Evolutionary conservation across 108 stramenopile species (phyloP).

Genomic region (Discostella pseudostelligera): DNA sequence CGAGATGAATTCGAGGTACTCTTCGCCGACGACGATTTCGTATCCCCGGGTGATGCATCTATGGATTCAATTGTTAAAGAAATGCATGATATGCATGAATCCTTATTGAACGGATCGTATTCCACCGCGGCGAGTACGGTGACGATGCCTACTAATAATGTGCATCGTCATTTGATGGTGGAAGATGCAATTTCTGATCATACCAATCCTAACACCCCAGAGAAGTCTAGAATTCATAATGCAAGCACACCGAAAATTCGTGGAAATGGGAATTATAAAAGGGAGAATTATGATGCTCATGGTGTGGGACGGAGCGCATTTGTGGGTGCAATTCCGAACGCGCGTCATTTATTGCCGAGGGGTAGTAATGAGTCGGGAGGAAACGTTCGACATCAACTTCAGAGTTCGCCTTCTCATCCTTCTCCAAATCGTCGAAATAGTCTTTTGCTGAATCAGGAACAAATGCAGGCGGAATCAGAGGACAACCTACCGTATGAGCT

Average conservation of each 20-base stretch:
- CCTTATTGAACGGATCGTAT: neutral
- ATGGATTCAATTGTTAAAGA: slow-evolving; percentile 10
- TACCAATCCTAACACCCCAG: neutral
- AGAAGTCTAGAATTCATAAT: slow-evolving; percentile 21
- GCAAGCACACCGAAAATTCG: slow-evolving; percentile 42
- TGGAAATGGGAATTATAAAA: slow-evolving; percentile 19
- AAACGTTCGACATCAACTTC: neutral
- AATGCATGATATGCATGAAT: neutral
- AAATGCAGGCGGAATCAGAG: neutral
- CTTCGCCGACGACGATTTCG: slow-evolving; percentile 17
- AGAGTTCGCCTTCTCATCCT: neutral
- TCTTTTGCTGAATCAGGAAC: slow-evolving; percentile 6
- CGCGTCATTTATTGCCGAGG: neutral
- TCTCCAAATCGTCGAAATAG: neutral
- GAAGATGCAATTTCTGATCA: neutral
- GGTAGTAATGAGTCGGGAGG: neutral
- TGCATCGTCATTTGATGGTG: neutral
- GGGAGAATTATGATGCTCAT: slow-evolving; percentile 16
- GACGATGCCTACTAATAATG: slow-evolving; percentile 13
- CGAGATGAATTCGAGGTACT: slow-evolving; percentile 38
- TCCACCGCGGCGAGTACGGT: neutral
- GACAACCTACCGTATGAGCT: slow-evolving; percentile 5
- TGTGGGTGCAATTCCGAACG: neutral
- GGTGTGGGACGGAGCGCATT: neutral
- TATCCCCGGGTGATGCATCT: neutral